Evolutionary conservation across 305 asterid species (phyloP).

Genomic region (Solanum hybrid): DNA sequence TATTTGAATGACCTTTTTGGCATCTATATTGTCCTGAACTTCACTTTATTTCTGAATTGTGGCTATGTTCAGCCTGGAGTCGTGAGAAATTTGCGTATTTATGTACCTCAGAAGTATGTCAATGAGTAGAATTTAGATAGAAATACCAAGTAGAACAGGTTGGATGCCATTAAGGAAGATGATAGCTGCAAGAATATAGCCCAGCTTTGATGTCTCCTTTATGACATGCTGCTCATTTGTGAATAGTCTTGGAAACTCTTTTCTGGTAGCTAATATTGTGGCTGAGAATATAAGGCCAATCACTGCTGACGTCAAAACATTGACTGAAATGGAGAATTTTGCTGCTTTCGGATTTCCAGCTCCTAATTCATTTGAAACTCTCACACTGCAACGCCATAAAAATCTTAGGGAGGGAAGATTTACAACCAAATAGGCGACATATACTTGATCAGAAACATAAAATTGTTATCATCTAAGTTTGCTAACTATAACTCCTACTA

Average conservation of each 20-base stretch:
- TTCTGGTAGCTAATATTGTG: constrained; percentile 33
- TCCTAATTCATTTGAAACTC: constrained; percentile 79
- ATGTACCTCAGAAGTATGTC: not conserved
- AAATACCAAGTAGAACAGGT: constrained; percentile 60
- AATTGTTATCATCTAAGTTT: not conserved
- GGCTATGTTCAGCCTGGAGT: not conserved
- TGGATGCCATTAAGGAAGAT: constrained; percentile 69
- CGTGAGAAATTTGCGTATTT: not conserved
- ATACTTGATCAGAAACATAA: not conserved
- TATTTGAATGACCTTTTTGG: not conserved
- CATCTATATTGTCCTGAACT: not conserved
- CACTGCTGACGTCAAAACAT: constrained; percentile 45
- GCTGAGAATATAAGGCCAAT: constrained; percentile 50
- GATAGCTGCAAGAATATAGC: constrained; percentile 66
- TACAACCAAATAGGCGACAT: not conserved
- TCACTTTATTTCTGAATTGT: not conserved
- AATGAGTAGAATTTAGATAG: not conserved
- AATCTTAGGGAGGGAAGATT: not conserved
- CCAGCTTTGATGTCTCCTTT: constrained; percentile 46
- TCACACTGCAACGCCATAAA: constrained; percentile 37
- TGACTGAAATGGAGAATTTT: constrained; percentile 39
- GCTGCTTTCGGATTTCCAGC: constrained; percentile 62
- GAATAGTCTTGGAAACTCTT: constrained; percentile 44
- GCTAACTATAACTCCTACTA: not conserved
- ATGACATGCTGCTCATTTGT: constrained; percentile 41